Evolutionary conservation across 106 monocot species (phyloP).

Genomic region (Platanthera guangdongensis): DNA sequence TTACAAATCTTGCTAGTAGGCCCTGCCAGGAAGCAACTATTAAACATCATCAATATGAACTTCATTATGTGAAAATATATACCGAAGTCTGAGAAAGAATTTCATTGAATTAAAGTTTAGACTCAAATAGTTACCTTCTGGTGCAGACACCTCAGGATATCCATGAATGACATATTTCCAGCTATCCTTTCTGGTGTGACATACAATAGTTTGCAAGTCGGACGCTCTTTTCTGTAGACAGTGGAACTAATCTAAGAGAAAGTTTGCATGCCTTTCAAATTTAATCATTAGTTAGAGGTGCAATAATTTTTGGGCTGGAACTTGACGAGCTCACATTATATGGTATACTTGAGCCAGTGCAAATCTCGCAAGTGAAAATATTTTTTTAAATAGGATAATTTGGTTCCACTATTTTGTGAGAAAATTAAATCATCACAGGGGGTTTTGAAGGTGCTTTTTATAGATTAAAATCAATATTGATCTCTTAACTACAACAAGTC

Average conservation of each 20-base stretch:
- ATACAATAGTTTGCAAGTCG: slow-evolving; percentile 92
- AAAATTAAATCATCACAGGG: no score
- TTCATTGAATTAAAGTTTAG: neutral
- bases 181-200: slow-evolving; percentile 91
- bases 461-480: no score
- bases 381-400: no score
- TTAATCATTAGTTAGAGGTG: neutral
- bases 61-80: neutral
- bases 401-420: no score
- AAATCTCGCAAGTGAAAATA: no score
- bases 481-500: no score
- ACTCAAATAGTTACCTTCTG: slow-evolving; percentile 57
- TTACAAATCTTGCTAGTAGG: slow-evolving; percentile 80
- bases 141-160: slow-evolving; percentile 46
- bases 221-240: slow-evolving; percentile 52
- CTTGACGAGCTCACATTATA: no score
- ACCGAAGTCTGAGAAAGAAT: neutral
- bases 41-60: slow-evolving; percentile 6
- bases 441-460: no score
- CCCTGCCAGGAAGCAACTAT: slow-evolving; percentile 35
- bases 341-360: no score
- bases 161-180: slow-evolving; percentile 57
- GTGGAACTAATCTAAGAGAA: neutral
- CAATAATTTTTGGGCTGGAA: no score
- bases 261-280: neutral